These are phyloP conservation scores for Cladosporium oxysporum DNA, from an alignment of 2,329 filamentous ascomycete species.

Conservation along the genomic window DNA sequence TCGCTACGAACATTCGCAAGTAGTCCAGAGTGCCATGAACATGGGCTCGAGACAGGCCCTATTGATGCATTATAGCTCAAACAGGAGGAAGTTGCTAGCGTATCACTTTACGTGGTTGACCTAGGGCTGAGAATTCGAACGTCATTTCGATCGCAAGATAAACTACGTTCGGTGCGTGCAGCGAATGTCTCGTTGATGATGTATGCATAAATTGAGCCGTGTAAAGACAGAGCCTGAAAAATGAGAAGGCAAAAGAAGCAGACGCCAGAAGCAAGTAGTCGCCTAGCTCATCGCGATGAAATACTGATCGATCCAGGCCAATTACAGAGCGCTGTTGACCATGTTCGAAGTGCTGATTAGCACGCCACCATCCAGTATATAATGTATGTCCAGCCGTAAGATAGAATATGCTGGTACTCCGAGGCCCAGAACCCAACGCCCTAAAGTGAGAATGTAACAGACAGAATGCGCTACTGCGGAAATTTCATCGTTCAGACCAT, in stretches of 20 bases:
- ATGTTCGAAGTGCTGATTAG: not conserved
- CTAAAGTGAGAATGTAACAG: not conserved
- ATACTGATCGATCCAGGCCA: not conserved
- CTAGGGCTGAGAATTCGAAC: constrained; percentile 1
- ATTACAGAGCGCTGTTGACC: not conserved
- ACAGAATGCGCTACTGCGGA: not conserved
- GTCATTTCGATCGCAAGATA: not conserved
- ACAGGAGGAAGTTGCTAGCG: constrained; percentile 5
- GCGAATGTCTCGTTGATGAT: not conserved
- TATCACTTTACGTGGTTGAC: not conserved
- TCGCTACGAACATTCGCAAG: not conserved
- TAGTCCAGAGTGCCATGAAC: not conserved
- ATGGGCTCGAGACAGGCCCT: not conserved
- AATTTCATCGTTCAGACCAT: constrained; percentile 57
- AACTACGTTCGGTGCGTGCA: not conserved
- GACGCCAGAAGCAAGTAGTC: not conserved
- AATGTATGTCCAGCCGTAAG: constrained; percentile 1
- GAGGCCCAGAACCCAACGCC: not conserved
- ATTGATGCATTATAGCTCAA: not conserved
- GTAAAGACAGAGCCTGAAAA: not conserved
- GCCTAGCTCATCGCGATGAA: not conserved
- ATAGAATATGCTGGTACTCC: not conserved
- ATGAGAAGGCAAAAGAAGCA: not conserved
- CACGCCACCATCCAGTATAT: not conserved
- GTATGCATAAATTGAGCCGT: not conserved